Conservation (phyloP, 2,329 filamentous ascomycete species). For the Calonectria ilicicola region DNA sequence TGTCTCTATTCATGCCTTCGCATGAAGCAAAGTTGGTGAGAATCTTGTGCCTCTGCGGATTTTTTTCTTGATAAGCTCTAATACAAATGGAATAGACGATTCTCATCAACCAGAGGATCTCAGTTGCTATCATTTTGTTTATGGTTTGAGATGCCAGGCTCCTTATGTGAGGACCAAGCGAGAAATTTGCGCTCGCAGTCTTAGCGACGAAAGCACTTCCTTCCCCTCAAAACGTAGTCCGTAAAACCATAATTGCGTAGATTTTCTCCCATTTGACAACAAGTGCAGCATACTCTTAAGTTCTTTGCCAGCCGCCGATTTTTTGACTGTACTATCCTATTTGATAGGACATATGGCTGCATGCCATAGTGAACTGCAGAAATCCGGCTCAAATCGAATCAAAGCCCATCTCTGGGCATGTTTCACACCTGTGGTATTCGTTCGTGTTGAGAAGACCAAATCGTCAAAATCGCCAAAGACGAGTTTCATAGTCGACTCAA, state of each 20-base stretch:
- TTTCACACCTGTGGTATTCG: too few relatives aligned
- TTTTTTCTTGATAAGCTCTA: slow-evolving; percentile 8
- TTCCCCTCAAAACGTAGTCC: background rate
- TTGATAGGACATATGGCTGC: too few relatives aligned
- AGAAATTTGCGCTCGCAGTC: background rate
- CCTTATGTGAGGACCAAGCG: background rate
- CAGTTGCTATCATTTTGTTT: background rate
- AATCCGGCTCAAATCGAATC: too few relatives aligned
- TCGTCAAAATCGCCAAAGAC: too few relatives aligned
- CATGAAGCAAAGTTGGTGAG: slow-evolving; percentile 19
- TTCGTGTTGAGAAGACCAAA: too few relatives aligned
- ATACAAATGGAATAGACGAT: slow-evolving; percentile 16
- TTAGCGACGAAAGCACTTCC: background rate
- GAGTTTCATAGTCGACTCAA: too few relatives aligned
- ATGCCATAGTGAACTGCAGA: too few relatives aligned
- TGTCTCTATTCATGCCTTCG: background rate
- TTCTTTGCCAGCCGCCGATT: too few relatives aligned
- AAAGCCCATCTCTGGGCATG: too few relatives aligned
- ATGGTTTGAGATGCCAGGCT: background rate
- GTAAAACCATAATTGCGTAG: background rate
- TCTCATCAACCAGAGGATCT: background rate
- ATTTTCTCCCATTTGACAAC: background rate
- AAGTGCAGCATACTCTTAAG: background rate
- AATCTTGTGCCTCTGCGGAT: slow-evolving; percentile 8
- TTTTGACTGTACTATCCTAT: too few relatives aligned